These are phyloP conservation scores for Albizia julibrissin DNA, from an alignment of 306 rosid genomes.

Conservation along the genomic window DNA sequence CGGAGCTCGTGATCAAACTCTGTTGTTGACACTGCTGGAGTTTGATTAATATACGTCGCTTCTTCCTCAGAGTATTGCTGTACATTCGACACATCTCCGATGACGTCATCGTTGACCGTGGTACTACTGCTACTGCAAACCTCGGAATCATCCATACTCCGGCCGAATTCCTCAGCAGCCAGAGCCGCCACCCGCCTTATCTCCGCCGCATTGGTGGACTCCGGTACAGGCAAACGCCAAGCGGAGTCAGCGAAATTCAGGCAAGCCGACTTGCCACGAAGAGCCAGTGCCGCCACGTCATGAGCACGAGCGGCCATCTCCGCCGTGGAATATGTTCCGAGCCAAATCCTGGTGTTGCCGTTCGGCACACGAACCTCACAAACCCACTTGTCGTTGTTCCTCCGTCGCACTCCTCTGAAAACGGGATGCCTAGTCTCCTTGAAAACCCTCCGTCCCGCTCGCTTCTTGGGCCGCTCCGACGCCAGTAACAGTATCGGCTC, in stretches of 20 bases:
- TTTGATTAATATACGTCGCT: not conserved
- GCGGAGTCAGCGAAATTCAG: conserved; percentile 83
- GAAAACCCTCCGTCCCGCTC: conserved; percentile 67
- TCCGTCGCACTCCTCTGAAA: conserved; percentile 66
- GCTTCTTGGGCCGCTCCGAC: conserved; percentile 63
- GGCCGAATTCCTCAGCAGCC: conserved; percentile 53
- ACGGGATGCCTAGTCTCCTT: conserved; percentile 90
- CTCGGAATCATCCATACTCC: not conserved
- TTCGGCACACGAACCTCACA: conserved; percentile 79
- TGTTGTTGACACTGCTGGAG: not conserved
- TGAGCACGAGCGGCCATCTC: conserved; percentile 98
- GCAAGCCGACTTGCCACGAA: conserved; percentile 62
- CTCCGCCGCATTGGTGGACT: conserved; percentile 42
- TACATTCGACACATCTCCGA: not conserved
- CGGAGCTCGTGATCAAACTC: conserved; percentile 35
- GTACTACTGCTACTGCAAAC: conserved; percentile 13
- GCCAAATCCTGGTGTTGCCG: conserved; percentile 63
- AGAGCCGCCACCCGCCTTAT: conserved; percentile 61
- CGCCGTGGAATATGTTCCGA: conserved; percentile 73
- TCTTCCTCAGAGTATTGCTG: not conserved
- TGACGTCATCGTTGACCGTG: not conserved
- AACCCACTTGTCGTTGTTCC: conserved; percentile 83
- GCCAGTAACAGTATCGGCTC: conserved; percentile 41
- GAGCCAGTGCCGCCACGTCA: conserved; percentile 72
- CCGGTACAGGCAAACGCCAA: conserved; percentile 57